Evolutionary conservation across 345 rosid genomes (phyloP).

Genomic region (Corymbia maculata): DNA sequence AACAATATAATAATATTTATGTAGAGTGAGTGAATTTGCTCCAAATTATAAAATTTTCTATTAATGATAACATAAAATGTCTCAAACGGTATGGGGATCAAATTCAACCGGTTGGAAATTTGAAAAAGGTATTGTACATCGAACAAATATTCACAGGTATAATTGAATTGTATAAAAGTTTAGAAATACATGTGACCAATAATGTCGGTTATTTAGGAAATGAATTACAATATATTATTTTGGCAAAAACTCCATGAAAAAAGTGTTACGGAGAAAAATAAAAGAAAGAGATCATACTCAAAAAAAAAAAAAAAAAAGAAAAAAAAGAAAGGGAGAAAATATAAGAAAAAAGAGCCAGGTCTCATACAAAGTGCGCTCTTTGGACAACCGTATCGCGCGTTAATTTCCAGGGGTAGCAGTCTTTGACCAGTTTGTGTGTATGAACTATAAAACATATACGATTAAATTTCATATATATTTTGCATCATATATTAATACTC

Average conservation of each 20-base stretch:
- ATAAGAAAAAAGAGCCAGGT: not conserved
- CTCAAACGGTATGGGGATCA: rapidly evolving
- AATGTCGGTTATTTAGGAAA: not conserved
- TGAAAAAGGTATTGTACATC: not conserved
- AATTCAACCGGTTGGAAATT: rapidly evolving
- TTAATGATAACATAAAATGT: rapidly evolving
- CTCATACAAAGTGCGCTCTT: not conserved
- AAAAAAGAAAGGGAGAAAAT: not conserved
- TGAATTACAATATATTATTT: not conserved
- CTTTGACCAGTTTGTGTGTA: not conserved
- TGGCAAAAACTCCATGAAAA: not conserved
- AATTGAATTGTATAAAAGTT: not conserved
- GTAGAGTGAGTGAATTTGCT: not conserved
- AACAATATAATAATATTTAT: not conserved
- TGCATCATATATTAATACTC: not conserved
- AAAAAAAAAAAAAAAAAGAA: not conserved
- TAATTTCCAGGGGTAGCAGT: not conserved
- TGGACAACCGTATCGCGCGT: not conserved
- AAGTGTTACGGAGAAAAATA: rapidly evolving
- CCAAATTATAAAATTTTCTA: rapidly evolving
- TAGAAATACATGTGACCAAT: rapidly evolving
- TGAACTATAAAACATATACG: not conserved
- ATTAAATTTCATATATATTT: no score
- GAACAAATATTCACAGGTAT: not conserved
- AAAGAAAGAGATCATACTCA: not conserved